A percentile compares a stretch with the other conserved stretches of the same genome.
phyloP scores from a whole-genome alignment of 495 filamentous ascomycete species.

The Penicillium bialowiezense region DNA sequence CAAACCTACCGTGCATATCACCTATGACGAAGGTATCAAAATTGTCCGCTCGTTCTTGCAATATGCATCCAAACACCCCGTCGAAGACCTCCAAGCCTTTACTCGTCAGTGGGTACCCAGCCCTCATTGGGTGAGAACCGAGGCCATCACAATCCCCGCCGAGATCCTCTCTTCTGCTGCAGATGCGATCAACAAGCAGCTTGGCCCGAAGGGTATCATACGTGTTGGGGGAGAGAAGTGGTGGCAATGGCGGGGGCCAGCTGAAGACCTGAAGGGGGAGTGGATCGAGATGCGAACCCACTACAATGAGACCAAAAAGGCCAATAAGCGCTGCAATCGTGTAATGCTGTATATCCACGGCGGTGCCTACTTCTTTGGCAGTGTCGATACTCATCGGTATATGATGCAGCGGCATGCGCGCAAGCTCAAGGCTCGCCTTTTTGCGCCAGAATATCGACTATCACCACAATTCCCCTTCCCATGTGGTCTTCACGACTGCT shows the following conservation, averaged over 20 bases:
- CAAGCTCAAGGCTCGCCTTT: slow-evolving; percentile 83
- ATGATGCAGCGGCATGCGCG: slow-evolving; percentile 94
- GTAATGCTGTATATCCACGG: slow-evolving; percentile 95
- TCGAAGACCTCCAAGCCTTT: slow-evolving; percentile 90
- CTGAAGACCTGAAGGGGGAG: slow-evolving; percentile 68
- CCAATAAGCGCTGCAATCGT: slow-evolving; percentile 55
- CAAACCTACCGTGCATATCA: slow-evolving; percentile 81
- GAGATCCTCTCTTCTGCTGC: slow-evolving; percentile 61
- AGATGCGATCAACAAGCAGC: slow-evolving; percentile 58
- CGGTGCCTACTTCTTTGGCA: slow-evolving; percentile 82
- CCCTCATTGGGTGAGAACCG: slow-evolving; percentile 81
- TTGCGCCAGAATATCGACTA: slow-evolving; percentile 85
- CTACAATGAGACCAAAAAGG: slow-evolving; percentile 65
- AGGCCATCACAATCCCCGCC: slow-evolving; percentile 67
- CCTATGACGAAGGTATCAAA: slow-evolving; percentile 91
- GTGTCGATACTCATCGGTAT: slow-evolving; percentile 91
- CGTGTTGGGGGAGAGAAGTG: slow-evolving; percentile 78
- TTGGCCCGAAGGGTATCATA: slow-evolving; percentile 70
- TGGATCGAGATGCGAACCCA: slow-evolving; percentile 95
- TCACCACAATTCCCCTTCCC: slow-evolving; percentile 95
- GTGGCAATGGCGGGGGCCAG: slow-evolving; percentile 86
- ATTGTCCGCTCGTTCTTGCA: slow-evolving; percentile 80
- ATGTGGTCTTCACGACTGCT: slow-evolving; percentile 82
- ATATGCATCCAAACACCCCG: slow-evolving; percentile 79
- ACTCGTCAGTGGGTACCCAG: slow-evolving; percentile 85